Percentiles rank a stretch among this genome's conserved stretches.
These are phyloP conservation scores for Capsicum pubescens DNA, from an alignment of 257 asterid genomes.

Conservation along the genomic window DNA sequence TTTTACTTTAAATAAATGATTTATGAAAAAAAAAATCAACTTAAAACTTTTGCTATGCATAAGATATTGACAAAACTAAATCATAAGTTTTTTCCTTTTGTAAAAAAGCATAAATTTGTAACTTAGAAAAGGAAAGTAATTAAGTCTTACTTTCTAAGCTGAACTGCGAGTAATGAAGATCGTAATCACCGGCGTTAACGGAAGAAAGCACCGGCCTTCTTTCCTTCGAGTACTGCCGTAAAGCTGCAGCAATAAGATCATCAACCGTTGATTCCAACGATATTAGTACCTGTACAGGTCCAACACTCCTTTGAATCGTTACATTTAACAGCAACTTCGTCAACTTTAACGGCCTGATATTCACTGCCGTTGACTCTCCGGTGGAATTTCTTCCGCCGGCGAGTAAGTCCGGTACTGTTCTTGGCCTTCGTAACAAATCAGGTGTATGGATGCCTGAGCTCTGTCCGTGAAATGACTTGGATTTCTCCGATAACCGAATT, in stretches of 20 bases:
- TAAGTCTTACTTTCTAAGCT: constrained; percentile 74
- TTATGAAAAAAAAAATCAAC: not conserved
- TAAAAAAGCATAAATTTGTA: not conserved
- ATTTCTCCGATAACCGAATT: constrained; percentile 10
- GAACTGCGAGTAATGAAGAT: constrained; percentile 91
- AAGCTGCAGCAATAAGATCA: constrained; percentile 68
- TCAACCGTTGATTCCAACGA: constrained; percentile 76
- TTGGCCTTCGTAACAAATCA: not conserved
- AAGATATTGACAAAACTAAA: too few relatives aligned
- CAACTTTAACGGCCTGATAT: constrained; percentile 44
- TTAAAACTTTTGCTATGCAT: too few relatives aligned
- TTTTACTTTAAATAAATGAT: not conserved
- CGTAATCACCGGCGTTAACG: constrained; percentile 48
- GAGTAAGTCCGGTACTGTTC: constrained; percentile 8
- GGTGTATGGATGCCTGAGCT: not conserved
- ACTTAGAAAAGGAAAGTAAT: not conserved
- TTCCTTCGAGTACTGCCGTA: constrained; percentile 73
- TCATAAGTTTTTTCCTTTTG: too few relatives aligned
- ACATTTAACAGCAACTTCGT: constrained; percentile 78
- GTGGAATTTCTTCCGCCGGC: not conserved
- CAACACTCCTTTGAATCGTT: constrained; percentile 79
- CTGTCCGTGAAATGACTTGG: constrained; percentile 26
- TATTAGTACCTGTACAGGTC: constrained; percentile 74
- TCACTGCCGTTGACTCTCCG: constrained; percentile 3
- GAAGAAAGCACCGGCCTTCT: constrained; percentile 57